Evolutionary conservation across 306 rosid species (phyloP).

Genomic region (Cicer chorassanicum): DNA sequence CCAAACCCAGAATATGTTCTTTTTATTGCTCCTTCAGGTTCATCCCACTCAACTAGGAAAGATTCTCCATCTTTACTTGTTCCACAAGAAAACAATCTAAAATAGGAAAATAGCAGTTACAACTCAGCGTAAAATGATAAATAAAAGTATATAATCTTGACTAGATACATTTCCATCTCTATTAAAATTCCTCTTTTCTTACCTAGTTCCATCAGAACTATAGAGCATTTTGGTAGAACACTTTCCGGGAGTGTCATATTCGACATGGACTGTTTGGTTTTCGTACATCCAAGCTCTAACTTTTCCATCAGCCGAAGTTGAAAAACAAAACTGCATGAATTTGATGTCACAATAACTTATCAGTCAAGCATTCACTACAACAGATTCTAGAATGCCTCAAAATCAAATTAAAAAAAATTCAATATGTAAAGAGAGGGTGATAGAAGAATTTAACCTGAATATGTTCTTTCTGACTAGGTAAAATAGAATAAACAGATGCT

Average conservation of each 20-base stretch:
- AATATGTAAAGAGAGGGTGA: not conserved
- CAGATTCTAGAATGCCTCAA: slow-evolving; percentile 19
- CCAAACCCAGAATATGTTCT: slow-evolving; percentile 69
- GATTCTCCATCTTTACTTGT: slow-evolving; percentile 81
- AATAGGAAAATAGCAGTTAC: slow-evolving; percentile 7
- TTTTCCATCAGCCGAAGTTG: slow-evolving; percentile 79
- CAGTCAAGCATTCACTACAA: slow-evolving; percentile 6
- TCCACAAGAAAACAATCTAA: slow-evolving; percentile 87
- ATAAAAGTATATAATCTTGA: not conserved
- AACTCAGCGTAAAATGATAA: no score
- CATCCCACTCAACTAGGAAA: slow-evolving; percentile 85
- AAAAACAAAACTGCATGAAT: slow-evolving; percentile 67
- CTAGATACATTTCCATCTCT: not conserved
- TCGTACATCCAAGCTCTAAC: slow-evolving; percentile 81
- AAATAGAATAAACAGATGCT: slow-evolving; percentile 78
- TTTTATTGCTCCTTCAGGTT: slow-evolving; percentile 68
- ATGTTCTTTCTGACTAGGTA: slow-evolving; percentile 72
- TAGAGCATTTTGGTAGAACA: slow-evolving; percentile 75
- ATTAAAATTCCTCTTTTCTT: slow-evolving; percentile 35
- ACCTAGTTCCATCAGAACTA: slow-evolving; percentile 80
- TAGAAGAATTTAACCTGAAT: slow-evolving; percentile 55
- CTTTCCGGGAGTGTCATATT: slow-evolving; percentile 76
- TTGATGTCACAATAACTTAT: slow-evolving; percentile 14
- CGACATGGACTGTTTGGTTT: slow-evolving; percentile 62
- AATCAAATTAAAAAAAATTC: slow-evolving; percentile 3